Evolutionary conservation across 129 eudicot species (phyloP).

Genomic region (Ambrosia trifida): DNA sequence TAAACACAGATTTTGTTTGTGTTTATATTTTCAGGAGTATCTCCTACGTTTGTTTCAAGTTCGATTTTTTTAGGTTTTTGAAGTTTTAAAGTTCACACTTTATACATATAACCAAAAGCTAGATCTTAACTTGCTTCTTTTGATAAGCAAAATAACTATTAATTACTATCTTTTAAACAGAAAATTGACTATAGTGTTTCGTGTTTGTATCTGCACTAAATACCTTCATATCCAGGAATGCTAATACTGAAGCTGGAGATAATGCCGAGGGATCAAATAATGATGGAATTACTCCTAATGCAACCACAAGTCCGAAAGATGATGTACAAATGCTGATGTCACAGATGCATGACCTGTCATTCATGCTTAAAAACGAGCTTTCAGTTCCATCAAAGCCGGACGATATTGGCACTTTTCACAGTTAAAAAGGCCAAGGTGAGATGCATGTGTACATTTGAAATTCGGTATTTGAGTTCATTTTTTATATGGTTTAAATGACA

Average conservation of each 20-base stretch:
- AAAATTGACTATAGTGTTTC: background rate
- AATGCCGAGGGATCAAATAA: conserved; percentile 20
- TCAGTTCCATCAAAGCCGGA: conserved; percentile 46
- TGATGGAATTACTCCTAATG: conserved; percentile 20
- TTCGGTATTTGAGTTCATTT: background rate
- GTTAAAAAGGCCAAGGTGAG: conserved; percentile 23
- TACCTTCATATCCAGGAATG: conserved; percentile 32
- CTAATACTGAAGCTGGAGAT: conserved; percentile 13
- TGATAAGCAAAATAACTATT: conserved; percentile 5
- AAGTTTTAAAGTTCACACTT: background rate
- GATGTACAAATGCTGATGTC: conserved; percentile 57
- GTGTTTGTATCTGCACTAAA: background rate
- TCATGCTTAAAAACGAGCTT: conserved; percentile 66
- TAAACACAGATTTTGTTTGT: conserved; percentile 14
- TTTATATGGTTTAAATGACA: background rate
- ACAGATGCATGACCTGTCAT: conserved; percentile 82
- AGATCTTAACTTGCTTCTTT: background rate
- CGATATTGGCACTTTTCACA: conserved; percentile 12
- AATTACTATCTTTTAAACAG: background rate
- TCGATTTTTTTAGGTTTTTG: background rate
- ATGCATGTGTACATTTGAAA: conserved; percentile 13
- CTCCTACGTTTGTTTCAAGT: background rate
- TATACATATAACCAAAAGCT: background rate
- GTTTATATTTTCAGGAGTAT: background rate
- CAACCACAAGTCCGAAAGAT: conserved; percentile 23